A percentile compares a stretch with the other conserved stretches of the same genome.
phyloP scores from a whole-genome alignment of 768 basidiomycete genomes.

The Solioccasus polychromus region DNA sequence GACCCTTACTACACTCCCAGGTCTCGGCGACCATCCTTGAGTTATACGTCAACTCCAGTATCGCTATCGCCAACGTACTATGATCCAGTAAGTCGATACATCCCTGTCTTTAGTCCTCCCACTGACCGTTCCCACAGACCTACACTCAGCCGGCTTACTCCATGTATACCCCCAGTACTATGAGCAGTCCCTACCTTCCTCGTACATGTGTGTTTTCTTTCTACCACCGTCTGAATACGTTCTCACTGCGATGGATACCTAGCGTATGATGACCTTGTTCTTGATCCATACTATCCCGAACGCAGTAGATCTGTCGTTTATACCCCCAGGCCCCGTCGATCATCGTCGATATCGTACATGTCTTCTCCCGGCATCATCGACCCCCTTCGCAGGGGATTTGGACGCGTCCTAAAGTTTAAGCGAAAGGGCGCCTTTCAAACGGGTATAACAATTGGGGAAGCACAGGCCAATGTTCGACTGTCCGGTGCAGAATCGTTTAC shows the following conservation, averaged over 20 bases:
- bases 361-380: constrained; percentile 38
- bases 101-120: not conserved
- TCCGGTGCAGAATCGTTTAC: constrained; percentile 63
- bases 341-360: constrained; percentile 40
- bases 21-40: constrained; percentile 34
- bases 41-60: constrained; percentile 30
- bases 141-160: constrained; percentile 47
- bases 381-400: constrained; percentile 46
- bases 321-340: constrained; percentile 28
- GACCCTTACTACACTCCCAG: constrained; percentile 36
- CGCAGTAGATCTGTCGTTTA: constrained; percentile 13
- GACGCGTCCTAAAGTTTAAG: constrained; percentile 66
- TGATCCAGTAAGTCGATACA: constrained; percentile 35
- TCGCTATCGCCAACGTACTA: constrained; percentile 40
- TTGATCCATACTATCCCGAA: constrained; percentile 48
- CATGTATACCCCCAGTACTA: constrained; percentile 40
- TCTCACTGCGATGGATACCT: constrained; percentile 2
- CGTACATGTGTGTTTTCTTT: constrained; percentile 36
- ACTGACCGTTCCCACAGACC: constrained; percentile 14
- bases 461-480: constrained; percentile 59
- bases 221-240: not conserved
- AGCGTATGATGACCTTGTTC: constrained; percentile 56
- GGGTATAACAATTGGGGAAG: constrained; percentile 67
- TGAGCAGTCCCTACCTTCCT: constrained; percentile 41
- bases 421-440: constrained; percentile 64